Percentiles rank a stretch among this genome's conserved stretches.
Evolutionary conservation across 2,329 filamentous ascomycete genomes (phyloP).

Genomic region (Microcyclospora pomicola): DNA sequence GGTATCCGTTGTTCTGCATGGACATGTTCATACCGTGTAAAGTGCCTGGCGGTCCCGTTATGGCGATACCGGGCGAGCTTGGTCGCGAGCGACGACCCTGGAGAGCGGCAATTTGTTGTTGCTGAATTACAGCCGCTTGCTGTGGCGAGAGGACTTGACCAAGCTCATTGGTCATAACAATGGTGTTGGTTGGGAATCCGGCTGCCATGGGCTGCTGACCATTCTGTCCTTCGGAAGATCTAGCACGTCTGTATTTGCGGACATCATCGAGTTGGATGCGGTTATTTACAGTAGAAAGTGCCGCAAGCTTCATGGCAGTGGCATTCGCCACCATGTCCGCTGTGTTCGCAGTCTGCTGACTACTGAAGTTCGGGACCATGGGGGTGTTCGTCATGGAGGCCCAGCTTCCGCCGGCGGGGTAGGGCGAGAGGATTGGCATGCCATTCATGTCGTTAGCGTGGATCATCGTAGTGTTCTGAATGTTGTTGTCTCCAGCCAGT

Average conservation of each 20-base stretch:
- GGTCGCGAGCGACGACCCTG: constrained; percentile 75
- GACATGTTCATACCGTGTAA: constrained; percentile 56
- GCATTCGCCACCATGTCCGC: constrained; percentile 98
- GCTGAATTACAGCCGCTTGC: constrained; percentile 38
- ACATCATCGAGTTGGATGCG: constrained; percentile 93
- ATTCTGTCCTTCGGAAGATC: constrained; percentile 66
- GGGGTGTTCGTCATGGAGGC: constrained; percentile 97
- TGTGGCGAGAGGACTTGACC: constrained; percentile 65
- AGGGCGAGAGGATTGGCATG: constrained; percentile 69
- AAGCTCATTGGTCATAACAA: constrained; percentile 81
- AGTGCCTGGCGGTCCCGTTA: constrained; percentile 52
- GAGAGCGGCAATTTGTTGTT: constrained; percentile 71
- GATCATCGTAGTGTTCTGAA: constrained; percentile 73
- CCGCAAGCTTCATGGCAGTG: constrained; percentile 96
- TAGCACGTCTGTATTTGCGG: constrained; percentile 82
- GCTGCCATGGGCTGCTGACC: constrained; percentile 51
- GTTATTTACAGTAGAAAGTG: constrained; percentile 94
- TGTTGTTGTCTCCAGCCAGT: constrained; percentile 51
- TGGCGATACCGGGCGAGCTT: constrained; percentile 72
- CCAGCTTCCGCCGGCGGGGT: constrained; percentile 78
- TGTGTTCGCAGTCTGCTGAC: constrained; percentile 47
- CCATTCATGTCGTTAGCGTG: constrained; percentile 57
- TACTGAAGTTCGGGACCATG: constrained; percentile 72
- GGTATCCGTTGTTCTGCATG: constrained; percentile 87
- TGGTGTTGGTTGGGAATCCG: constrained; percentile 50